These are phyloP conservation scores for Trichoderma breve DNA, from an alignment of 2,329 filamentous ascomycete genomes.

Conservation along the genomic window DNA sequence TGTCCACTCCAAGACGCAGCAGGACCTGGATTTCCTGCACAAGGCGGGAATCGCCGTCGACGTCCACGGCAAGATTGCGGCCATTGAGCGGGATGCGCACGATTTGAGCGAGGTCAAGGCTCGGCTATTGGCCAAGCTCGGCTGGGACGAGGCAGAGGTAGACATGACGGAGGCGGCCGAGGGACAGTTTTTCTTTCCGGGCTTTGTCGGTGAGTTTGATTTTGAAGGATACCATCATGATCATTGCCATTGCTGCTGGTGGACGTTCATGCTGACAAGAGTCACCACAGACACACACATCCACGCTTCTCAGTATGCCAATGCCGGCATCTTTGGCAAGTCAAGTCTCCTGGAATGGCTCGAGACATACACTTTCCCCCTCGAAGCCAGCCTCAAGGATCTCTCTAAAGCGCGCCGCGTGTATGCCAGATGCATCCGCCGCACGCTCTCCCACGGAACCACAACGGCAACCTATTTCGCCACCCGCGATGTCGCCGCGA, in stretches of 20 bases:
- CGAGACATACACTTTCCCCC: constrained; percentile 89
- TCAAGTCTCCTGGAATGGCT: constrained; percentile 93
- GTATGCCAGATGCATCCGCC: constrained; percentile 74
- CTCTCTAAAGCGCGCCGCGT: constrained; percentile 63
- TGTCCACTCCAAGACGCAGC: constrained; percentile 49
- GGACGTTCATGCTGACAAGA: too few relatives aligned
- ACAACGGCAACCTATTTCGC: constrained; percentile 95
- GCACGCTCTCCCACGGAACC: constrained; percentile 85
- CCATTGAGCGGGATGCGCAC: constrained; percentile 41
- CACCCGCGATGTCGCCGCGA: constrained; percentile 80
- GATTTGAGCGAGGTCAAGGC: constrained; percentile 32
- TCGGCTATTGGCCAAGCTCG: constrained; percentile 41
- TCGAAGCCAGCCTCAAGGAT: constrained; percentile 73
- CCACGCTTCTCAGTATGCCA: constrained; percentile 93
- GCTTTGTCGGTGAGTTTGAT: constrained; percentile 66
- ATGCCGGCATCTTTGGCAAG: constrained; percentile 89
- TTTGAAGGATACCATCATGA: background rate
- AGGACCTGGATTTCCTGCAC: constrained; percentile 52
- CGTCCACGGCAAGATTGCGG: constrained; percentile 48
- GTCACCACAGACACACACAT: constrained; percentile 78
- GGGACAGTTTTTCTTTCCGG: constrained; percentile 77
- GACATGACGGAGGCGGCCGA: constrained; percentile 38
- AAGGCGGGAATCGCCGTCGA: constrained; percentile 52
- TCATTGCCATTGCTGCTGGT: too few relatives aligned
- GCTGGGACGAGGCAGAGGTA: constrained; percentile 44